phyloP scores from a whole-genome alignment of 495 filamentous ascomycete genomes.

The Thermothielavioides terrestris region DNA sequence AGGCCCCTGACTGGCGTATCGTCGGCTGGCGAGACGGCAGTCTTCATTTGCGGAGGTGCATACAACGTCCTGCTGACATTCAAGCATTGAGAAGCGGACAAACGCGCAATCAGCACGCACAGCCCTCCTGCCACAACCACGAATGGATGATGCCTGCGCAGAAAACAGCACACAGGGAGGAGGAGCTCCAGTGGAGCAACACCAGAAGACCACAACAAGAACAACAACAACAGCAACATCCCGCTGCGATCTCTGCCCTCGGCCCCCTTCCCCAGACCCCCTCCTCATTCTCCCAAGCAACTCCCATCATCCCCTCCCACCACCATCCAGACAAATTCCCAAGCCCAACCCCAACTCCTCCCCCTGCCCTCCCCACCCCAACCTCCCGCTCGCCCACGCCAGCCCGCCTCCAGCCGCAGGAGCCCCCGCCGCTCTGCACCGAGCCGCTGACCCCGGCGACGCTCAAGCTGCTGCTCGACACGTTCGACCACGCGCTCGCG shows the following conservation, averaged over 20 bases:
- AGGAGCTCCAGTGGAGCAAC: too few species aligned
- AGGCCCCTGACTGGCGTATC: too few species aligned
- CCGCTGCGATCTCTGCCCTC: too few species aligned
- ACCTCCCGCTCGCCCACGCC: neutral
- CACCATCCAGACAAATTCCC: too few species aligned
- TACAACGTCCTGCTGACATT: neutral
- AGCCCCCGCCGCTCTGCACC: constrained; percentile 2
- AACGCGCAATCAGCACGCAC: too few species aligned
- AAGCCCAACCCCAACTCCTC: neutral
- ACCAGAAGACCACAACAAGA: too few species aligned
- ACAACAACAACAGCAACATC: too few species aligned
- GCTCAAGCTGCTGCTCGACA: constrained; percentile 20
- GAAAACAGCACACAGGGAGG: too few species aligned
- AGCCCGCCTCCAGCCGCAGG: neutral
- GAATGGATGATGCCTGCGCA: too few species aligned
- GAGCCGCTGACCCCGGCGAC: constrained; percentile 4
- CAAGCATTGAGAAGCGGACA: neutral
- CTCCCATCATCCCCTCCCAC: neutral
- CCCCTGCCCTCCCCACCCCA: neutral
- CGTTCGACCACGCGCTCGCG: constrained; percentile 21
- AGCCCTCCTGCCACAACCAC: too few species aligned
- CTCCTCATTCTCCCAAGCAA: too few species aligned
- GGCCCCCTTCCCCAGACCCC: too few species aligned
- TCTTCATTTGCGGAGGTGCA: neutral
- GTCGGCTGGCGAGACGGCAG: neutral